phyloP scores from a whole-genome alignment of 1,284 basidiomycete genomes.

The Erythrobasidium hasegawianum region DNA sequence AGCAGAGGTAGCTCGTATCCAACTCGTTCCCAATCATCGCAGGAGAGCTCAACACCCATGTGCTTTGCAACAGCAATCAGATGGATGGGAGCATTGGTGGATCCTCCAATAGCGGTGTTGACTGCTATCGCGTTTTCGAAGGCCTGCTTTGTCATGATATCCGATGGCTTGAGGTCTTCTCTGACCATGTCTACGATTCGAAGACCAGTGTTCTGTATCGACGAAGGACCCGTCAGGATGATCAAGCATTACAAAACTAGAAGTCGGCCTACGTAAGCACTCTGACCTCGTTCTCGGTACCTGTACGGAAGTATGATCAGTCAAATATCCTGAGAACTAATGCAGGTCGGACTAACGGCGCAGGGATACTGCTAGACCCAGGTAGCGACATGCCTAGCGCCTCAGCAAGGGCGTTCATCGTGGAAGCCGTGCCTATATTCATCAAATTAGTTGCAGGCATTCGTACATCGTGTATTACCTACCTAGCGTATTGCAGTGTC shows the following conservation, averaged over 20 bases:
- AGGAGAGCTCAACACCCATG: conserved; percentile 49
- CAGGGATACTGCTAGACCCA: conserved; percentile 52
- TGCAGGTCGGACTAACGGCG: no score
- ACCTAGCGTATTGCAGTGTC: conserved; percentile 52
- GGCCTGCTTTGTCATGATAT: conserved; percentile 50
- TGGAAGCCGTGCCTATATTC: conserved; percentile 84
- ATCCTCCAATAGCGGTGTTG: conserved; percentile 52
- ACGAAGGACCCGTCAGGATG: background rate
- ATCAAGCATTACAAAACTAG: background rate
- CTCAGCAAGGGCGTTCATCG: conserved; percentile 89
- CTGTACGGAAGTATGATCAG: no score
- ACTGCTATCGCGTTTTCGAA: conserved; percentile 54
- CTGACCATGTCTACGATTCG: conserved; percentile 58
- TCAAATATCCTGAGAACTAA: no score
- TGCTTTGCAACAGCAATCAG: conserved; percentile 53
- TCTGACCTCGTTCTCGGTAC: conserved; percentile 27
- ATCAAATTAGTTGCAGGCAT: background rate
- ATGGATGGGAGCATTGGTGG: conserved; percentile 49
- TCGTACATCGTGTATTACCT: no score
- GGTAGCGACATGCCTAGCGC: conserved; percentile 89
- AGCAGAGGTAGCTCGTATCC: conserved; percentile 51
- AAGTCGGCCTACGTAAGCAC: conserved; percentile 13
- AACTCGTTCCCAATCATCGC: conserved; percentile 52
- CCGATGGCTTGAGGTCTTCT: conserved; percentile 48
- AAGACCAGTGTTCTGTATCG: conserved; percentile 26